These are phyloP conservation scores for Cydonia oblonga DNA, from an alignment of 331 rosid species.

Conservation along the genomic window DNA sequence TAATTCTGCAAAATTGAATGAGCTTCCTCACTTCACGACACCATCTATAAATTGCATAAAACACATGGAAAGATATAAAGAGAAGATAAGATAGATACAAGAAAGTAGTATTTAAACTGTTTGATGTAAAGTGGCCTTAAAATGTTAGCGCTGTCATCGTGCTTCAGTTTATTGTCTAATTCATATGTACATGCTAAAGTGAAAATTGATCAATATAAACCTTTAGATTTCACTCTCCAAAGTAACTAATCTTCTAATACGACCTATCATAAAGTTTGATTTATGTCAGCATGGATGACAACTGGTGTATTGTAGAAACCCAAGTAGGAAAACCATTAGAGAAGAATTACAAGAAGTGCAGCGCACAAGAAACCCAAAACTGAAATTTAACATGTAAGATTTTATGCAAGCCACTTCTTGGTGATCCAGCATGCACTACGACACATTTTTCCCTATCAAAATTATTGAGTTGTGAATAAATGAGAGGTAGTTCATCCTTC, in stretches of 20 bases:
- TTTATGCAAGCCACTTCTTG: not conserved
- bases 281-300: not conserved
- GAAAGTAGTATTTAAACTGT: not conserved
- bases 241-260: not conserved
- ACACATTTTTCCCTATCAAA: not conserved
- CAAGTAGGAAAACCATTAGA: not conserved
- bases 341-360: not conserved
- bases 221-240: not conserved
- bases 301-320: not conserved
- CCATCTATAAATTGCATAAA: not conserved
- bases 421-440: not conserved
- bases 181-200: not conserved
- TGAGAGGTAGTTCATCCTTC: not conserved
- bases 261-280: not conserved
- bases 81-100: not conserved
- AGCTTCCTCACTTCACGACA: conserved; percentile 1
- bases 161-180: not conserved
- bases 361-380: not conserved
- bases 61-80: not conserved
- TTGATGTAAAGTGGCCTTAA: not conserved
- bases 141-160: not conserved
- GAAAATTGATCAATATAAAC: not conserved
- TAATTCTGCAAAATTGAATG: conserved; percentile 37
- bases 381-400: not conserved
- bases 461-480: not conserved